phyloP scores from a whole-genome alignment of 148 eudicot species.

The Heliosperma pusillum region DNA sequence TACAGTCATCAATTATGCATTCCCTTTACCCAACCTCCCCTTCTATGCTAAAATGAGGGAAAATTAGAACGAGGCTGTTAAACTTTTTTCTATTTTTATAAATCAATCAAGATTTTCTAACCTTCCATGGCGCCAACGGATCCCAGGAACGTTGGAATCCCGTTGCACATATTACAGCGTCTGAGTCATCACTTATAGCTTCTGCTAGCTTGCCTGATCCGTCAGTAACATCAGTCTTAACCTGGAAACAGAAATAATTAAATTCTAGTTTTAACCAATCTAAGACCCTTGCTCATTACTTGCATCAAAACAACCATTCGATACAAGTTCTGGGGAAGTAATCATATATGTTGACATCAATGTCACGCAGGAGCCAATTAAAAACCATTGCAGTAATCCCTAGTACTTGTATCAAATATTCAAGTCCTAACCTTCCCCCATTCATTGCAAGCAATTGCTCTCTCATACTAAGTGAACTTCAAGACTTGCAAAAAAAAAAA shows the following conservation, averaged over 20 bases:
- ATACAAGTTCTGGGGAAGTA: too few species aligned
- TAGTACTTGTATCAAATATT: too few species aligned
- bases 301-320: too few species aligned
- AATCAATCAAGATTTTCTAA: slow-evolving; percentile 21
- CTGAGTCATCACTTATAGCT: slow-evolving; percentile 74
- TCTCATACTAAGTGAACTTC: too few species aligned
- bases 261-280: neutral
- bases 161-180: slow-evolving; percentile 89
- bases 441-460: too few species aligned
- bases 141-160: slow-evolving; percentile 84
- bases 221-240: slow-evolving; percentile 92
- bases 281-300: neutral
- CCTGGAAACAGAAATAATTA: slow-evolving; percentile 36
- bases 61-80: neutral
- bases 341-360: neutral
- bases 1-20: too few species aligned
- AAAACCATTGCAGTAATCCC: too few species aligned
- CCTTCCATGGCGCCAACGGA: slow-evolving; percentile 90
- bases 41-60: neutral
- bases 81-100: too few species aligned
- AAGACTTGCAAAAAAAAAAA: too few species aligned
- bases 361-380: neutral
- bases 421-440: too few species aligned
- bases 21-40: neutral
- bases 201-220: slow-evolving; percentile 73